Percentiles rank a stretch among this genome's conserved stretches.
Evolutionary conservation across 306 rosid genomes (phyloP).

Genomic region (Cyclanthera cordifolia): DNA sequence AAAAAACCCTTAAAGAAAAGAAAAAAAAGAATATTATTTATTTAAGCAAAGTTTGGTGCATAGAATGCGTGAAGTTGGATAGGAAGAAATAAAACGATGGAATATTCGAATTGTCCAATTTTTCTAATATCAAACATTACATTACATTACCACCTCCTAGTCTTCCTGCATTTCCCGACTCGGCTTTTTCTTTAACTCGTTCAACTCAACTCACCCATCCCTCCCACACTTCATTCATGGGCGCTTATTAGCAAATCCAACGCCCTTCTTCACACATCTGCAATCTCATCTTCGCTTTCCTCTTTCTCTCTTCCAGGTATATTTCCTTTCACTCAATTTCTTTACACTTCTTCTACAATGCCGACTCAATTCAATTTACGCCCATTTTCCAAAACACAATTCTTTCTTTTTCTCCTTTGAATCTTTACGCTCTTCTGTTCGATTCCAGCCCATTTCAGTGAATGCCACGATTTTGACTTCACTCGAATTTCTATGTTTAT

Average conservation of each 20-base stretch:
- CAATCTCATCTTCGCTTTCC: neutral
- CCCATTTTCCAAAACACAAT: neutral
- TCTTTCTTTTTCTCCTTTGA: neutral
- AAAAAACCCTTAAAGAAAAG: too few species aligned
- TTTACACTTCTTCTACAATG: neutral
- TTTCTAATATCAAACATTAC: too few species aligned
- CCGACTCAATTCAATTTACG: neutral
- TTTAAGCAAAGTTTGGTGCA: constrained; percentile 5
- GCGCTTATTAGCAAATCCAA: too few species aligned
- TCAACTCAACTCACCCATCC: neutral
- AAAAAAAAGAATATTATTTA: neutral
- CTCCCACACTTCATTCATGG: neutral
- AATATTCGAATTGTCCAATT: too few species aligned
- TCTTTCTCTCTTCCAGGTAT: constrained; percentile 8
- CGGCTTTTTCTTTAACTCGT: neutral
- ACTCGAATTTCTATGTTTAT: neutral
- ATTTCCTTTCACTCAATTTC: neutral
- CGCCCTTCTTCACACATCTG: neutral
- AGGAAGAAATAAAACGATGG: neutral
- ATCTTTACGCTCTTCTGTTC: neutral
- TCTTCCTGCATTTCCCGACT: neutral
- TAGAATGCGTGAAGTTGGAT: constrained; percentile 1
- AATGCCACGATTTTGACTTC: too few species aligned
- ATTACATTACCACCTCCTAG: too few species aligned
- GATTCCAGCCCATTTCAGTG: too few species aligned